A percentile compares a stretch with the other conserved stretches of the same genome.
Evolutionary conservation across 441 rosid genomes (phyloP).

Genomic region (Geranium incanum): DNA sequence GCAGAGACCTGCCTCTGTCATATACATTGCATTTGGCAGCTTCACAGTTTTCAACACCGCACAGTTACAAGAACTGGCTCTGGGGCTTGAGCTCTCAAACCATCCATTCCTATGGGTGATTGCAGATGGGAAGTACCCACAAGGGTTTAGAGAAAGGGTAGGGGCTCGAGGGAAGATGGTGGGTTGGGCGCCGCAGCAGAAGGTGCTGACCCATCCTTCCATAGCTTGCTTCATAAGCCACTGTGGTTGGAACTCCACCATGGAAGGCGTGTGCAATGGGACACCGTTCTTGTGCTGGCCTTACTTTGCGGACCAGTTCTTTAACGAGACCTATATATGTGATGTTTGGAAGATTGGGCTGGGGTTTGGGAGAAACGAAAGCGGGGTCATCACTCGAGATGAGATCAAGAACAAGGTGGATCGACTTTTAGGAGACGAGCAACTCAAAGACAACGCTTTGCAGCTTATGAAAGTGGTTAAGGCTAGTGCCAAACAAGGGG

Average conservation of each 20-base stretch:
- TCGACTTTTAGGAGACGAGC: not conserved
- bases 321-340: slow-evolving; percentile 15
- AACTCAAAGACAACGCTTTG: slow-evolving; percentile 3
- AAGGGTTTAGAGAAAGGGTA: too few relatives aligned
- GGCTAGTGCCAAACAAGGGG: too few relatives aligned
- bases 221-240: too few relatives aligned
- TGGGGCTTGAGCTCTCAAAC: too few relatives aligned
- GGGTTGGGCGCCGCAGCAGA: too few relatives aligned
- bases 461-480: not conserved
- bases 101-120: too few relatives aligned
- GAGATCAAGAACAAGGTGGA: slow-evolving; percentile 11
- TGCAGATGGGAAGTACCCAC: too few relatives aligned
- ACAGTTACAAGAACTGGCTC: too few relatives aligned
- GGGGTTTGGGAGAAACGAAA: not conserved
- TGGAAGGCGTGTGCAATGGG: slow-evolving; percentile 15
- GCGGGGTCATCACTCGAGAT: slow-evolving; percentile 7
- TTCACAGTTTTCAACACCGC: slow-evolving; percentile 1
- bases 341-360: slow-evolving; percentile 17
- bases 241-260: too few relatives aligned
- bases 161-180: too few relatives aligned
- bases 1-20: slow-evolving; percentile 21
- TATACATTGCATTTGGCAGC: slow-evolving; percentile 29
- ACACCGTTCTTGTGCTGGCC: slow-evolving; percentile 22
- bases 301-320: slow-evolving; percentile 13
- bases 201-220: too few relatives aligned